Base-by-base conservation (phyloP, 495 filamentous ascomycete species). In the Diplogelasinospora grovesii region DNA sequence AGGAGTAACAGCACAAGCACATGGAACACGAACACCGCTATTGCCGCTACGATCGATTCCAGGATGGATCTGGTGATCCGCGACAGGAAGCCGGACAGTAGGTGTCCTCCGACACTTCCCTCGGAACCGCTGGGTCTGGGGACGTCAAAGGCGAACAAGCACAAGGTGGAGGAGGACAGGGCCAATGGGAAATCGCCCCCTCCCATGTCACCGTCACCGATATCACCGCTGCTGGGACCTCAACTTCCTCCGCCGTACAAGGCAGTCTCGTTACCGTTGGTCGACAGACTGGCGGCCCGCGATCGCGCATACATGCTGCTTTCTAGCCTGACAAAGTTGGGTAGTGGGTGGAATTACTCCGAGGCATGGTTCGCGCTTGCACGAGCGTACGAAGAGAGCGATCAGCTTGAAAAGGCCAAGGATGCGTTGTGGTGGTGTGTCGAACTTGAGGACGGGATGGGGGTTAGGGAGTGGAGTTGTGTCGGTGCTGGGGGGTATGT, bases 321-420 rank as follows among this genome's bases (percentile, higher is more conserved):
- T 0, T 82, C 80, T 6, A 73, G 74, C 2, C 70, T 97, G 39
- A 95, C 87, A 2, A 89, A 85, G 63, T 73, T 85, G 3, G 88
- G 89, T n/a, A 70, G 64, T 20, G 89, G 88, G 4, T 97, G 93
- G 93, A 86, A 95, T 58, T 76, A 81, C 52, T 79, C 81, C n/a
- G 92, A 95, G 56, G 92, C 89, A 14, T 98, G 92, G 92, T 88
- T 83, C 52, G 79, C 81, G 8, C 74, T 98, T 11, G 86, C 92
- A 1, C 68, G 85, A 46, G 87, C 81, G 31, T 85, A 94, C 49
- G 90, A 96, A 63, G 78, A 81, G 40, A 81, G 83, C 36, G 83
- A 83, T 5, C 84, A 96, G 67, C 57, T 77, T 5, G 84, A 89
- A 30, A 94, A 89, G 56, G 79, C 92, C 31, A 89, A 87, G 55